phyloP scores from a whole-genome alignment of 1,284 basidiomycete genomes.

The Xanthoconium separans region DNA sequence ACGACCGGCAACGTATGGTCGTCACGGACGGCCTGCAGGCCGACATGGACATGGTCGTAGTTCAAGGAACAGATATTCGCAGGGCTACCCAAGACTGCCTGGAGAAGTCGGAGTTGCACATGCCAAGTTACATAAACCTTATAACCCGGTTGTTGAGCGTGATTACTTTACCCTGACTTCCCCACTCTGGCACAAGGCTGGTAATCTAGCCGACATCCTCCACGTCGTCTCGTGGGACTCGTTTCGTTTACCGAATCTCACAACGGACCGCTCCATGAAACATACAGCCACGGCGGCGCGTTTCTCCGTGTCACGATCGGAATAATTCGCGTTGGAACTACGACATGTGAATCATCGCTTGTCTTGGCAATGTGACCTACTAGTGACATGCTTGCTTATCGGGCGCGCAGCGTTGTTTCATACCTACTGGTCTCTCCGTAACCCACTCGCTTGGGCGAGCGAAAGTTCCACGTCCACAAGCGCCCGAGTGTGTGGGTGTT shows the following conservation, averaged over 20 bases:
- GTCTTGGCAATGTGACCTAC: background rate
- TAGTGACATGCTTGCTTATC: background rate
- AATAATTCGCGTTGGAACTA: background rate
- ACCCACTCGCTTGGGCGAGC: constrained; percentile 40
- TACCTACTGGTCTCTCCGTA: background rate
- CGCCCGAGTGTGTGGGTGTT: constrained; percentile 66
- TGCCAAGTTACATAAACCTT: constrained; percentile 28
- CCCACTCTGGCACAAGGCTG: background rate
- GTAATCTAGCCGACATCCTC: constrained; percentile 7
- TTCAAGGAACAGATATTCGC: constrained; percentile 25
- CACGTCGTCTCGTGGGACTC: constrained; percentile 13
- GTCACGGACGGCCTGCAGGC: constrained; percentile 30
- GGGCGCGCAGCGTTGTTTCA: background rate
- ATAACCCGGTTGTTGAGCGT: background rate
- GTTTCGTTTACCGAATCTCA: constrained; percentile 12
- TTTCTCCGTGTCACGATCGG: constrained; percentile 5
- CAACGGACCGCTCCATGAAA: background rate
- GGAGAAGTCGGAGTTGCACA: constrained; percentile 7
- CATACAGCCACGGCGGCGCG: background rate
- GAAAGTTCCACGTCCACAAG: constrained; percentile 66
- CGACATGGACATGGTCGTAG: constrained; percentile 32
- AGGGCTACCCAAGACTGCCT: constrained; percentile 3
- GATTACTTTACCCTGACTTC: background rate
- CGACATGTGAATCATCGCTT: too few relatives aligned
- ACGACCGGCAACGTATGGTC: constrained; percentile 22